Evolutionary conservation across 805 yeast genomes (phyloP).

Genomic region (Teunomyces atbi): DNA sequence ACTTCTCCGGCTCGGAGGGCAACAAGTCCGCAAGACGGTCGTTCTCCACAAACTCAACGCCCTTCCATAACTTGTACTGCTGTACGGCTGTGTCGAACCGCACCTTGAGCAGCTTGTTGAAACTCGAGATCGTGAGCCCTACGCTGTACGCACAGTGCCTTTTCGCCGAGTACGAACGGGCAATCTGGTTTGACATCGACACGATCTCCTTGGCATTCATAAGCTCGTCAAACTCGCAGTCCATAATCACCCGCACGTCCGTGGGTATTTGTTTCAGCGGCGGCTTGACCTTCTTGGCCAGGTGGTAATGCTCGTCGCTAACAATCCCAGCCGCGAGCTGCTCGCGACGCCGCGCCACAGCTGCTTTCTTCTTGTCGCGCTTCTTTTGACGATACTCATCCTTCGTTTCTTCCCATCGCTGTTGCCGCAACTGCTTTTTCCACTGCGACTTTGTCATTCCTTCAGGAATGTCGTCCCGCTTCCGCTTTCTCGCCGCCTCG

Average conservation of each 20-base stretch:
- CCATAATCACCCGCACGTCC: conserved; percentile 63
- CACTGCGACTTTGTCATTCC: conserved; percentile 87
- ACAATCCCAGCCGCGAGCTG: conserved; percentile 9
- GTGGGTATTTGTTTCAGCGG: conserved; percentile 46
- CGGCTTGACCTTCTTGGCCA: conserved; percentile 30
- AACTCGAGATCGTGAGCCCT: conserved; percentile 59
- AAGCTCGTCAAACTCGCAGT: conserved; percentile 86
- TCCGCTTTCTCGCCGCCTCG: conserved; percentile 10
- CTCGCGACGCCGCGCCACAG: conserved; percentile 27
- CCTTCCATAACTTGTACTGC: conserved; percentile 67
- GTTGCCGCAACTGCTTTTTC: conserved; percentile 65
- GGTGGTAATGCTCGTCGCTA: conserved; percentile 30
- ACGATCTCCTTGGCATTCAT: conserved; percentile 74
- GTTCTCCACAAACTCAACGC: conserved; percentile 49
- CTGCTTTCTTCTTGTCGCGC: conserved; percentile 51
- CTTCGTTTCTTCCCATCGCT: conserved; percentile 62
- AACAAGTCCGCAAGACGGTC: conserved; percentile 28
- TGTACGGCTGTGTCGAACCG: conserved; percentile 65
- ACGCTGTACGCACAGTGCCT: conserved; percentile 58
- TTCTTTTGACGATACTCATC: conserved; percentile 56
- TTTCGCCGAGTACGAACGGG: conserved; percentile 79
- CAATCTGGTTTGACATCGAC: conserved; percentile 76
- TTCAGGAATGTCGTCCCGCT: conserved; percentile 52
- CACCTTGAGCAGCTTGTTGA: conserved; percentile 60
- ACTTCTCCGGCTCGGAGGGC: conserved; percentile 26